phyloP scores from a whole-genome alignment of 2,329 filamentous ascomycete species.

The Curvularia spicifera region DNA sequence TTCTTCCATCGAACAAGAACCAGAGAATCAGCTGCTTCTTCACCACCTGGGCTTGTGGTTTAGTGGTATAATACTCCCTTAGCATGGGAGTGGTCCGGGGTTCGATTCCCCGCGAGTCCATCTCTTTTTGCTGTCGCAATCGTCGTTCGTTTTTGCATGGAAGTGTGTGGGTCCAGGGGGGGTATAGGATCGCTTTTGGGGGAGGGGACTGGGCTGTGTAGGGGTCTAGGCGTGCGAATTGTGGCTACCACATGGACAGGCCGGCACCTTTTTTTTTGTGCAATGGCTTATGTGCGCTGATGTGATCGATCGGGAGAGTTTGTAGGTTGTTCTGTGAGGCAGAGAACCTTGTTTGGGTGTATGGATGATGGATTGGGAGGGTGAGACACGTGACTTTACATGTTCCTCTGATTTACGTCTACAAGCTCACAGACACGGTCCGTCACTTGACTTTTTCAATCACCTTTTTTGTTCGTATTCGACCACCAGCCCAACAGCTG shows the following conservation, averaged over 20 bases:
- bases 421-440: background rate
- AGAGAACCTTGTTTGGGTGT: background rate
- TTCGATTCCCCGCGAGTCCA: constrained; percentile 10
- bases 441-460: background rate
- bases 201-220: background rate
- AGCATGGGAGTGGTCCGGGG: constrained; percentile 28
- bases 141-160: no score
- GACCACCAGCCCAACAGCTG: background rate
- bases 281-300: background rate
- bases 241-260: background rate
- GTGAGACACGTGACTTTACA: background rate
- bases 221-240: background rate
- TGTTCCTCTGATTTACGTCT: background rate
- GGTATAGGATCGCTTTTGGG: background rate
- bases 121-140: background rate
- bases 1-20: constrained; percentile 4
- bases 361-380: background rate
- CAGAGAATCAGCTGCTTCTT: background rate
- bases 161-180: background rate
- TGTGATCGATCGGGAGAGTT: background rate
- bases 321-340: background rate
- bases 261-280: background rate
- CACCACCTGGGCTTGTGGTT: constrained; percentile 24
- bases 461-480: background rate
- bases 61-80: constrained; percentile 33